Conservation (phyloP, 1,284 basidiomycete genomes). For the Malassezia restricta region DNA sequence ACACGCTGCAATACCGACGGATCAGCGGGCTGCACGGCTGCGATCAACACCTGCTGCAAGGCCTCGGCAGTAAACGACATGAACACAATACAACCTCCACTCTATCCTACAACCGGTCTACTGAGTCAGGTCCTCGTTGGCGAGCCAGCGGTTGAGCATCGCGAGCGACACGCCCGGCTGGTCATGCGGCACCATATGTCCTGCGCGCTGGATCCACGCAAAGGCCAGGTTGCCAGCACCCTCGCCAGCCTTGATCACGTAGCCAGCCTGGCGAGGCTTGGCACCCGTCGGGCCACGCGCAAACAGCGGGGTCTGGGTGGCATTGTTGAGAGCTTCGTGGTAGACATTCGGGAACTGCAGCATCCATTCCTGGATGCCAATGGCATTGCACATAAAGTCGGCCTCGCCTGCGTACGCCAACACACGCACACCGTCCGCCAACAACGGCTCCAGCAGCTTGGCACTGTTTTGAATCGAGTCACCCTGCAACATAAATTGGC, state of each 20-base stretch:
- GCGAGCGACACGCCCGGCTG: slow-evolving; percentile 63
- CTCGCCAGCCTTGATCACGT: slow-evolving; percentile 30
- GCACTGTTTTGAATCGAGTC: slow-evolving; percentile 69
- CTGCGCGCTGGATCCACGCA: slow-evolving; percentile 26
- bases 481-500: slow-evolving; percentile 60
- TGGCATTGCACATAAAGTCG: slow-evolving; percentile 55
- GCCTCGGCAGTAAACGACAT: background rate
- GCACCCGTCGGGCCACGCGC: slow-evolving; percentile 21
- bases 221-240: slow-evolving; percentile 36
- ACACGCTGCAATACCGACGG: slow-evolving; percentile 7
- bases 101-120: background rate
- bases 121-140: slow-evolving; percentile 44
- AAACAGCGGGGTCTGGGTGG: slow-evolving; percentile 17
- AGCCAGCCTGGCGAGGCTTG: slow-evolving; percentile 25
- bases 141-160: slow-evolving; percentile 54
- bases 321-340: slow-evolving; percentile 31
- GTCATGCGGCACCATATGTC: slow-evolving; percentile 55
- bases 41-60: slow-evolving; percentile 2
- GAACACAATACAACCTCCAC: background rate
- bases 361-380: slow-evolving; percentile 41
- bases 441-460: slow-evolving; percentile 59
- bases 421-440: slow-evolving; percentile 63
- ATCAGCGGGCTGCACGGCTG: background rate
- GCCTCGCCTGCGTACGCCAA: slow-evolving; percentile 73
- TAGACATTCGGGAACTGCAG: slow-evolving; percentile 28